Evolutionary conservation across 192 early-diverging fungal genomes (phyloP), one percentile per base, ranked within the genome.

Genomic region (Linnemannia hyalina): DNA sequence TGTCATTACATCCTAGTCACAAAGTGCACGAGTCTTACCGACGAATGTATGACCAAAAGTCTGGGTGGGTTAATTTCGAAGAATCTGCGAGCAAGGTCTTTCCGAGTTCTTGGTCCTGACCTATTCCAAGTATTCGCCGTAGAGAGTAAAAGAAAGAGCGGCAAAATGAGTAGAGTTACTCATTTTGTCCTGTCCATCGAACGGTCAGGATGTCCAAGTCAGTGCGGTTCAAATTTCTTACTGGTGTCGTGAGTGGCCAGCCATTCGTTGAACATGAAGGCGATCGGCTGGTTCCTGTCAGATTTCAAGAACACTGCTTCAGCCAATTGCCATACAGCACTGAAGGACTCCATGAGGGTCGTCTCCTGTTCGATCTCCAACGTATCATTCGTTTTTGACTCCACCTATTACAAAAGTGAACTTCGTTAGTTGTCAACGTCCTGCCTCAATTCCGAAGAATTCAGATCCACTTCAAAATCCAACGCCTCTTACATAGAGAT

Each of bases 1-100:
- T 42, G 3, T 9, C 3, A 3, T 71, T 26, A 26, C 40, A 42
- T 71, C 41, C 8, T 3, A n/a, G 68, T 40, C 26, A 10, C 4
- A 41, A n/a, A 4, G 7, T 35, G 38, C 16, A n/a, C 8, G 1
- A 42, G 6, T 6, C 79, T 49, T 81, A 86, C 84, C 73, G 69
- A 41, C 74, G 40, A 36, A 86, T 76, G 69, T 81, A 86, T 3
- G 84, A 75, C 84, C 84, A 86, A 52, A 86, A 86, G 9, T 81
- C 70, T 35, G 78, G 75, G n/a, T 86, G 70, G 6, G 65, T 57
- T 5, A 86, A 49, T 44, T 68, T 80, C 9, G 76, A 72, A 6
- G 44, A 2, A 4, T 47, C 47, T n/a, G 13, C 49, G 11, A 81
- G 74, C 35, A 86, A 68, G 6, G 16, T 42, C 72, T 81, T 60